Conservation (phyloP, 1,284 basidiomycete species). For the Moesziomyces globuligerus region DNA sequence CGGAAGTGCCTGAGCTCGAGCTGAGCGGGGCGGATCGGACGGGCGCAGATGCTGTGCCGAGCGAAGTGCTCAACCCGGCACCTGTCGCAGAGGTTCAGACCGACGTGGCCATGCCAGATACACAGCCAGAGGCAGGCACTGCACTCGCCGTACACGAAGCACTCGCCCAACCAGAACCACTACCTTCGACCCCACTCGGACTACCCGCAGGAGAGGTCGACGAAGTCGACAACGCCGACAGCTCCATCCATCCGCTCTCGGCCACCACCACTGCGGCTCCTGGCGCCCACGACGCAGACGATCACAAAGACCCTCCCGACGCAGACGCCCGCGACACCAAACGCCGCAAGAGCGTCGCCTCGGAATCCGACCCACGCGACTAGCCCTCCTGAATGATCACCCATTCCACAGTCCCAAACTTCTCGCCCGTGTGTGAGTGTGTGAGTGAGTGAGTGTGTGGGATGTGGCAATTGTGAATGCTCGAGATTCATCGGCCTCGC, state of each 20-base stretch:
- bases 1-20: constrained; percentile 30
- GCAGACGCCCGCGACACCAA: constrained; percentile 16
- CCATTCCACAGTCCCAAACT: no score
- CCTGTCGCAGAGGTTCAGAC: constrained; percentile 1
- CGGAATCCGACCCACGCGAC: constrained; percentile 10
- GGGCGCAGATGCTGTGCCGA: background rate
- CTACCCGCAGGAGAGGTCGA: constrained; percentile 37
- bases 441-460: no score
- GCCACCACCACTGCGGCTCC: constrained; percentile 18
- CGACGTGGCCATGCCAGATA: background rate
- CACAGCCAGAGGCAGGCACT: background rate
- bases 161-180: background rate
- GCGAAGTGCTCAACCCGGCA: constrained; percentile 15
- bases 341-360: constrained; percentile 23
- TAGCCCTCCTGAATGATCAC: background rate
- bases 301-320: background rate
- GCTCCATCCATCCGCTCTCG: constrained; percentile 19
- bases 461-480: background rate
- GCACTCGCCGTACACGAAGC: background rate
- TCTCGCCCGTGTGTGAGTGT: background rate
- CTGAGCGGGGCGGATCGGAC: constrained; percentile 36
- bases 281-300: background rate
- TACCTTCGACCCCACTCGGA: constrained; percentile 11
- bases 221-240: constrained; percentile 35
- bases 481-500: background rate